Base-by-base conservation (phyloP, 2,329 filamentous ascomycete species). In the Alternaria novae-zelandiae region DNA sequence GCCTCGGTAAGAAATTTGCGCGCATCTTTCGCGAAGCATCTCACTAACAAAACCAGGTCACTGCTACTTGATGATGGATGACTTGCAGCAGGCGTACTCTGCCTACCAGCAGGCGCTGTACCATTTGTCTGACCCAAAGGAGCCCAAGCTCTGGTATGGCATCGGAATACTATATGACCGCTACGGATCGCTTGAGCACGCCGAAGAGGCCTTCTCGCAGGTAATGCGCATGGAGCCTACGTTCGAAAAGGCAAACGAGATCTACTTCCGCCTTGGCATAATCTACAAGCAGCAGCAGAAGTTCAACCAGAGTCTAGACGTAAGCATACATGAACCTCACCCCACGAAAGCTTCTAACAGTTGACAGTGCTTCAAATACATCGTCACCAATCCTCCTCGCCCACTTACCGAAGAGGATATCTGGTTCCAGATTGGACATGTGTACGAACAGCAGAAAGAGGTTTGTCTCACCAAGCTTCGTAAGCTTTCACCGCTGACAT, bases 251-350 rank as follows among this genome's bases (percentile, higher is more conserved):
- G 94, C 95, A 61, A 98, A 98, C 76, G 96, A 99, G 80, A 98
- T 99, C 57, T 99, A 98, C 81, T 99, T 99, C 82, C 89, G 96
- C 26, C 87, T 99, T 9, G 96, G 96, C n/a, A 99, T 99, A 83
- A 98, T 99, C 70, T 98, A 98, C 85, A 99, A 99, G 80, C 95
- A 98, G 76, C 96, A 98, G 78, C 91, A 94, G 66, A 98, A 98
- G 80, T 99, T 94, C 79, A 86, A 86, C 56, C 91, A 96, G 77
- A 97, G 94, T 85, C 85, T 98, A 49, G 96, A 98, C 82, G 94
- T 97, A 84, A 74, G 74, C 66, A 26, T 54, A 25, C n/a, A 23
- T 10, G 23, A 7, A 23, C 3, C 8, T 23, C 36, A 3, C 15
- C n/a, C 43, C 9, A 15, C 8, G 23, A 9, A 20, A 15, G 20